Percentiles rank a stretch among this genome's conserved stretches.
Conservation (phyloP, 805 yeast species). For the Metschnikowia matae region DNA sequence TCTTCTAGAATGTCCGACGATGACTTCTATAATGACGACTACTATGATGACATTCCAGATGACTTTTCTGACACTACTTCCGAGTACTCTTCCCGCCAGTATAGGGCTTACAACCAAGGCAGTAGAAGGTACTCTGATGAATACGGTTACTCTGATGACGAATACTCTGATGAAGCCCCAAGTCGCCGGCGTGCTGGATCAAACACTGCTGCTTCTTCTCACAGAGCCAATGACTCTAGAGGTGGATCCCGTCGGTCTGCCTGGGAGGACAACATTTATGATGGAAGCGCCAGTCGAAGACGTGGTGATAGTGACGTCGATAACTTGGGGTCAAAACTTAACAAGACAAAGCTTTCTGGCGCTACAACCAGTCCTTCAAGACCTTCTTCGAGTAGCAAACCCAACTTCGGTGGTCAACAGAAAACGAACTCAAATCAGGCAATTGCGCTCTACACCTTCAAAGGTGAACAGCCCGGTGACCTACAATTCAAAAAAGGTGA, state of each 20-base stretch:
- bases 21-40: conserved; percentile 58
- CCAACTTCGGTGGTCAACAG: conserved; percentile 35
- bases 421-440: conserved; percentile 64
- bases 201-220: conserved; percentile 17
- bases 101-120: conserved; percentile 16
- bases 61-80: conserved; percentile 58
- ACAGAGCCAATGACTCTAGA: conserved; percentile 8
- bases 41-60: conserved; percentile 69
- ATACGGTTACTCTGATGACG: conserved; percentile 34
- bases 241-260: conserved; percentile 34
- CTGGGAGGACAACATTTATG: conserved; percentile 90
- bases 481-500: conserved; percentile 93
- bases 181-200: conserved; percentile 19
- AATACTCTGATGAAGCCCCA: conserved; percentile 34
- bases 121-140: conserved; percentile 30
- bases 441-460: conserved; percentile 81
- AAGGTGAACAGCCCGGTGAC: conserved; percentile 93
- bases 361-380: conserved; percentile 29
- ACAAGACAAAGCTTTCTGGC: conserved; percentile 25
- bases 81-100: conserved; percentile 22
- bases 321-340: conserved; percentile 31
- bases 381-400: conserved; percentile 37
- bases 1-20: conserved; percentile 46
- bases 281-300: conserved; percentile 34
- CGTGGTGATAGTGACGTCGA: conserved; percentile 32